Evolutionary conservation across 208 protist genomes (phyloP), one percentile per base, ranked within the genome.

Genomic region (Leishmania arabica): DNA sequence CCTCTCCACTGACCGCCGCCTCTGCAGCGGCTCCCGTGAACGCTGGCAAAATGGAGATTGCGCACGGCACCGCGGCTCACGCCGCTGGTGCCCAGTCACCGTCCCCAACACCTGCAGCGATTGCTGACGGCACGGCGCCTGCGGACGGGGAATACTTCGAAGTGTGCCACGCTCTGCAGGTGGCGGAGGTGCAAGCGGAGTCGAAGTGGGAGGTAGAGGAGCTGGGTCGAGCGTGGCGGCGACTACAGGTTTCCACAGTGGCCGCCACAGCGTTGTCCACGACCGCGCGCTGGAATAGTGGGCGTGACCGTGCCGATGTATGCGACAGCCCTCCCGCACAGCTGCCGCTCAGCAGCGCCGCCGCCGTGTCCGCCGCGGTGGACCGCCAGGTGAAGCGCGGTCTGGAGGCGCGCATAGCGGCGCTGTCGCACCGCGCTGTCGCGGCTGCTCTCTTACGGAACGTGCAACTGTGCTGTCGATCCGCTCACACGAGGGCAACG

Each of bases 111-210:
- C 17, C 60, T 54, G 60, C 40, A 7, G 62, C 7, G 42, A 49
- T 17, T 17, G 64, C 47, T 34, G 76, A 45, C 45, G 15, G 58
- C 60, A 40, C 62, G 27, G 76, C 49, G 17, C 60, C 58, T 19
- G n/a, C 19, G 31, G 76, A 79, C 17, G 82, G 82, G 15, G 62
- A 73, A 37, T 85, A 82, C 64, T 85, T 70, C 64, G 49, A 79
- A 15, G 82, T 85, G n/a, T 85, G 82, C 65, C 82, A 85, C 64
- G 77, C 45, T 49, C 24, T 85, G 64, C 82, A 85, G 71, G 27
- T 79, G 51, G 82, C 82, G 1, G 82, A 85, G 77, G 73, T 82
- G n/a, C 24, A n/a, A 21, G 72, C 77, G 24, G 82, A 85, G 77
- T 15, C 73, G 62, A 65, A 77, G 72, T 85, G 77, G 77, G 82